A percentile compares a stretch with the other conserved stretches of the same genome.
Evolutionary conservation across 1,139 yeast genomes (phyloP).

Genomic region (Suhomyces bolitotheri): DNA sequence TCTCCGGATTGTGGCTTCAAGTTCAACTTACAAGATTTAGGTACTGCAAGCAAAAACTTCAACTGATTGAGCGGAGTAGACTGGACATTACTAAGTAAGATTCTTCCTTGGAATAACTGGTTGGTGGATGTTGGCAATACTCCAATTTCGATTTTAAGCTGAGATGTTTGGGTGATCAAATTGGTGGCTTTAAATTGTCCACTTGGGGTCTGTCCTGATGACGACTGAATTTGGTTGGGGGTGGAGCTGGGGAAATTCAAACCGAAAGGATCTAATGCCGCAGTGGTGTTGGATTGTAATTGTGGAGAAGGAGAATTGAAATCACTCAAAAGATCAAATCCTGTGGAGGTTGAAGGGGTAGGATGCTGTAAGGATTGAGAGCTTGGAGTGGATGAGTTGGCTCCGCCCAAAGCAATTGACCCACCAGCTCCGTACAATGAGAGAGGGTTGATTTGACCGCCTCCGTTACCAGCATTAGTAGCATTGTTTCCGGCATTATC

Average conservation of each 20-base stretch:
- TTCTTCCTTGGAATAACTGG: constrained; percentile 44
- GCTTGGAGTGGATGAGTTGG: constrained; percentile 14
- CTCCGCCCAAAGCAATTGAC: constrained; percentile 40
- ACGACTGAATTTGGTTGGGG: constrained; percentile 32
- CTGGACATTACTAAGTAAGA: constrained; percentile 45
- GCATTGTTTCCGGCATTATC: constrained; percentile 17
- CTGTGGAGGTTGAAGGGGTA: constrained; percentile 16
- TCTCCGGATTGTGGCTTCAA: constrained; percentile 72
- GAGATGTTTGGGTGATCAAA: constrained; percentile 47
- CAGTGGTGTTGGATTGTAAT: constrained; percentile 43
- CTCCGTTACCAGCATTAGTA: constrained; percentile 10
- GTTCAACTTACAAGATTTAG: constrained; percentile 64
- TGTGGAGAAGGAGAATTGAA: constrained; percentile 51
- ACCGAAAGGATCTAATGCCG: constrained; percentile 51
- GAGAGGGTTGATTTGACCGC: constrained; percentile 32
- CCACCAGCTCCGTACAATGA: constrained; percentile 52
- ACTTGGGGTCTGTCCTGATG: constrained; percentile 1
- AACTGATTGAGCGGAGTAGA: constrained; percentile 40
- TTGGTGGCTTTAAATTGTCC: constrained; percentile 16
- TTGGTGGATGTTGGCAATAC: constrained; percentile 38
- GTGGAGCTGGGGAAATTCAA: constrained; percentile 47
- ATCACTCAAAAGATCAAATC: constrained; percentile 45
- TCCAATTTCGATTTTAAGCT: constrained; percentile 55
- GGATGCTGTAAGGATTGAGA: constrained; percentile 14
- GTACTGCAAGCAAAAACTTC: constrained; percentile 78